Conservation (phyloP, 164 flowering plant genomes). For the Aristolochia contorta region DNA sequence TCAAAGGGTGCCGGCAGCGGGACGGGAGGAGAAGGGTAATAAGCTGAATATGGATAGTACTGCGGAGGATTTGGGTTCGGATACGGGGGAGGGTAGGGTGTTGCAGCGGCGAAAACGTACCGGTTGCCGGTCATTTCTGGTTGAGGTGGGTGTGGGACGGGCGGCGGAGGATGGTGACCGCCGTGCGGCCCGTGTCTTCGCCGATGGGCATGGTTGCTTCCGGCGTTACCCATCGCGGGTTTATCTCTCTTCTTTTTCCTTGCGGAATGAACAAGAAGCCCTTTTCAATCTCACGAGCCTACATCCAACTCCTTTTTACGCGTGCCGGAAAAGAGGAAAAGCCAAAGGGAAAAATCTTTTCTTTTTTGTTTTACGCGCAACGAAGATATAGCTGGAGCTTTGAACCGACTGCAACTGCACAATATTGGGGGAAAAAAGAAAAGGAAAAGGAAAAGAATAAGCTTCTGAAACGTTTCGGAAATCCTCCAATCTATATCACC, state of each 20-base stretch:
- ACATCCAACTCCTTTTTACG: too few species aligned
- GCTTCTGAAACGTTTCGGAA: too few species aligned
- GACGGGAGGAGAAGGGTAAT: conserved; percentile 47
- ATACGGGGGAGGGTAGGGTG: conserved; percentile 63
- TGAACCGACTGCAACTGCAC: too few species aligned
- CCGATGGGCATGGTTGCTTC: conserved; percentile 29
- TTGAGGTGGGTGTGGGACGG: conserved; percentile 19
- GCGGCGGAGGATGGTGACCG: conserved; percentile 38
- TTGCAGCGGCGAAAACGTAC: conserved; percentile 72
- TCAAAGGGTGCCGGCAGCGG: conserved; percentile 65
- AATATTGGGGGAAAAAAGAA: too few species aligned
- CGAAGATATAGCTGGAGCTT: background rate
- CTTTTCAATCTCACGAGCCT: background rate
- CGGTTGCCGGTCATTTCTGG: conserved; percentile 48
- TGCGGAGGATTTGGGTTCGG: conserved; percentile 48
- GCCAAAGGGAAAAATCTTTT: too few species aligned
- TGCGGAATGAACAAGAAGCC: background rate
- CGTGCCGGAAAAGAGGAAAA: too few species aligned
- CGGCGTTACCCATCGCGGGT: conserved; percentile 52
- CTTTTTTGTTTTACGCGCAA: background rate
- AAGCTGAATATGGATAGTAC: conserved; percentile 55
- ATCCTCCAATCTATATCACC: too few species aligned
- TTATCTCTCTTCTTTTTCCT: background rate
- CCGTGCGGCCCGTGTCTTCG: conserved; percentile 40
- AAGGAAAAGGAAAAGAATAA: too few species aligned